A percentile compares a stretch with the other conserved stretches of the same genome.
These are phyloP conservation scores for Colletotrichum camelliae DNA, from an alignment of 2,329 filamentous ascomycete species.

Conservation along the genomic window DNA sequence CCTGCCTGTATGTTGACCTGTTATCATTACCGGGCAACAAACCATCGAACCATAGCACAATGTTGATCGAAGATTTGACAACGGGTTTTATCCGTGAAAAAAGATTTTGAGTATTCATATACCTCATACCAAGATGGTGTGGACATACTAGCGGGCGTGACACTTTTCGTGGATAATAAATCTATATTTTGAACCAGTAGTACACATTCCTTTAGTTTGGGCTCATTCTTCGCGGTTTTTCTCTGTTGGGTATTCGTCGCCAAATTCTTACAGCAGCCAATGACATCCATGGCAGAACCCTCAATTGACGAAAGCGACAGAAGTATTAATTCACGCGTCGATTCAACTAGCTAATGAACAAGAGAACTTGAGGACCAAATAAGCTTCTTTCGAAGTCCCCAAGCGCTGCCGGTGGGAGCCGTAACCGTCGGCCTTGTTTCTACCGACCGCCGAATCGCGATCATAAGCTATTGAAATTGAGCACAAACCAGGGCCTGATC, in stretches of 20 bases:
- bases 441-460: background rate
- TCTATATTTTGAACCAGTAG: background rate
- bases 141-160: rapidly evolving
- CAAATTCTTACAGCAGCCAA: background rate
- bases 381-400: background rate
- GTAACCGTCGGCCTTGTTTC: background rate
- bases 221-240: background rate
- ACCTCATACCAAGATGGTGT: background rate
- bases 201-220: background rate
- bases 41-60: background rate
- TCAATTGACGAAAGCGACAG: background rate
- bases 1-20: background rate
- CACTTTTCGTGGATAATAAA: background rate
- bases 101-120: background rate
- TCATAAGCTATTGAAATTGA: background rate
- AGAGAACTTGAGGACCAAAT: background rate
- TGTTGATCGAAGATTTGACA: background rate
- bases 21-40: no score
- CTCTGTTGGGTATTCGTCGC: background rate
- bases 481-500: background rate
- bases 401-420: background rate
- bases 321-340: rapidly evolving
- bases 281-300: background rate
- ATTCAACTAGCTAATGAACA: background rate
- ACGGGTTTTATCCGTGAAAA: background rate